Evolutionary conservation across 2,329 filamentous ascomycete genomes (phyloP).

Genomic region (Monosporascus sp.): DNA sequence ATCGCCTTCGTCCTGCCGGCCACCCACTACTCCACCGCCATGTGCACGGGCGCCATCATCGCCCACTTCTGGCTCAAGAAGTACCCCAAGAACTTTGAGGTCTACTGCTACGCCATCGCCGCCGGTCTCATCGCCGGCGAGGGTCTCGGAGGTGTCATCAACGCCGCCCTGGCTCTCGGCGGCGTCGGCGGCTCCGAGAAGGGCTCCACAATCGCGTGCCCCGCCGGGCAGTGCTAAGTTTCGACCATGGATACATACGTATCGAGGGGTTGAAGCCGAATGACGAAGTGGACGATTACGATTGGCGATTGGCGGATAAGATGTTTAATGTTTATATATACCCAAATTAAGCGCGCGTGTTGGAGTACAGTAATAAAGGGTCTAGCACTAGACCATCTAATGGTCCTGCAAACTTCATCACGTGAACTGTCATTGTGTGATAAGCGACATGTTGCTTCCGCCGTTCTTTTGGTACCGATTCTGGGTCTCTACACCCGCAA

Average conservation of each 20-base stretch:
- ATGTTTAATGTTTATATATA: too few relatives aligned
- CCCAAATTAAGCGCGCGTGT: too few relatives aligned
- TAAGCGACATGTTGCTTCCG: too few relatives aligned
- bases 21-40: conserved; percentile 53
- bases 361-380: too few relatives aligned
- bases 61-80: conserved; percentile 50
- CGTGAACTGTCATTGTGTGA: too few relatives aligned
- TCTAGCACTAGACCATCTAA: too few relatives aligned
- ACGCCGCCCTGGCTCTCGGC: conserved; percentile 33
- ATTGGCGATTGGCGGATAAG: too few relatives aligned
- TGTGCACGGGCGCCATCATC: conserved; percentile 47
- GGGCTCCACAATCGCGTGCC: conserved; percentile 28
- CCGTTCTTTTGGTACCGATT: too few relatives aligned
- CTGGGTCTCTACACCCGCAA: too few relatives aligned
- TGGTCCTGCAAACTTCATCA: too few relatives aligned
- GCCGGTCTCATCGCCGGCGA: conserved; percentile 59
- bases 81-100: conserved; percentile 46
- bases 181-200: conserved; percentile 26
- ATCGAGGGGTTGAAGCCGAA: too few relatives aligned
- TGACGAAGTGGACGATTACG: too few relatives aligned
- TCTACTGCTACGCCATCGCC: conserved; percentile 54
- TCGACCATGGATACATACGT: background rate
- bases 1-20: conserved; percentile 53
- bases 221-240: conserved; percentile 20
- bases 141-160: conserved; percentile 57